These are phyloP conservation scores for Crithidia expoeki DNA, from an alignment of 208 protist species.

Conservation along the genomic window DNA sequence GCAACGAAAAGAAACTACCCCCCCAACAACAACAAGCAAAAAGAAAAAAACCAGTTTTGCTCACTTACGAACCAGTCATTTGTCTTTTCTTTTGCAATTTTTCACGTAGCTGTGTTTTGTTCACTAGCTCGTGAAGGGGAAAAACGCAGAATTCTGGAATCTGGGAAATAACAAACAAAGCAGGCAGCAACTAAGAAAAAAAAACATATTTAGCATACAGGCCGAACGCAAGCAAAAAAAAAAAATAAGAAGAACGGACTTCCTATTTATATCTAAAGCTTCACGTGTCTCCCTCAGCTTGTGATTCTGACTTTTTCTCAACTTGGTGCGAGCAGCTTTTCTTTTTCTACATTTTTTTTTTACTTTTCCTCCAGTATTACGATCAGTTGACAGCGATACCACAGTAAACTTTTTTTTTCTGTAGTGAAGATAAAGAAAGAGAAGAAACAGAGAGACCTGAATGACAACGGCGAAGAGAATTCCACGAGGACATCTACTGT, in stretches of 20 bases:
- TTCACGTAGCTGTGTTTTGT: background rate
- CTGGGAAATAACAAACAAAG: constrained; percentile 13
- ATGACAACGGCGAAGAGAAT: background rate
- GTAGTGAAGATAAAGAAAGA: background rate
- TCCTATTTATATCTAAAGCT: no score
- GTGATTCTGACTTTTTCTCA: no score
- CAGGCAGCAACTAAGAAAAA: background rate
- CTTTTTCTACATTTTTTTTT: background rate
- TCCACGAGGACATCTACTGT: background rate
- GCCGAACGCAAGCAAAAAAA: no score
- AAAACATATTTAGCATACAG: background rate
- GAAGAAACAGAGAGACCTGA: background rate
- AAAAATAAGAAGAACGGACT: background rate
- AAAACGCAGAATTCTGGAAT: background rate
- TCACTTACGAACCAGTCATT: background rate
- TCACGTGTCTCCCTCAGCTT: no score
- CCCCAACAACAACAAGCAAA: no score
- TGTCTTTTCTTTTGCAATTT: background rate
- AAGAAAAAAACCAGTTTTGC: no score
- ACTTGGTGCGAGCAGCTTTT: background rate
- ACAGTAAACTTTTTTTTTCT: background rate
- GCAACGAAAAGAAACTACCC: no score
- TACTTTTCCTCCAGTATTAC: no score
- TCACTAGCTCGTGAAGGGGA: constrained; percentile 5
- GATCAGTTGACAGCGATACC: constrained; percentile 4